These are phyloP conservation scores for Macrophomina pseudophaseolina DNA, from an alignment of 2,329 filamentous ascomycete species.

Conservation along the genomic window DNA sequence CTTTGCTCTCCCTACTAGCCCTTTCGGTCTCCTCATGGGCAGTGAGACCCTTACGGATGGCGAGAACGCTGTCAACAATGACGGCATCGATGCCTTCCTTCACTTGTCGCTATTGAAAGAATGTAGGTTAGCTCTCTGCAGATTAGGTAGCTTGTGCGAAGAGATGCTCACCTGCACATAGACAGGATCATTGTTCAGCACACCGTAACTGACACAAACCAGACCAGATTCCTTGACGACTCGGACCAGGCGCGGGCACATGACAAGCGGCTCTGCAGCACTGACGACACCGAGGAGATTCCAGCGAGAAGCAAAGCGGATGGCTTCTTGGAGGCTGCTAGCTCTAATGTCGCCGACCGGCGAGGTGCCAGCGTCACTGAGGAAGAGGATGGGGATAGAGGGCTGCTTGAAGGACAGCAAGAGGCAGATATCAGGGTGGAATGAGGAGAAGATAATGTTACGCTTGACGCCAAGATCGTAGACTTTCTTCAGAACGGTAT, in stretches of 20 bases:
- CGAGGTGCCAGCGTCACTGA: constrained; percentile 84
- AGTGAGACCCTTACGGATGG: constrained; percentile 88
- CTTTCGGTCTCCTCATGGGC: constrained; percentile 7
- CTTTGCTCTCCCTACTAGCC: neutral
- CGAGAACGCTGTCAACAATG: constrained; percentile 93
- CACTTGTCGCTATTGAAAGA: constrained; percentile 73
- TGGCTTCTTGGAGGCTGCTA: constrained; percentile 90
- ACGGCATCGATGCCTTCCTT: constrained; percentile 96
- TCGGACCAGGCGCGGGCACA: constrained; percentile 84
- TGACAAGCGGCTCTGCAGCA: constrained; percentile 84
- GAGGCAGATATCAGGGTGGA: constrained; percentile 96
- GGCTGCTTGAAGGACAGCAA: constrained; percentile 96
- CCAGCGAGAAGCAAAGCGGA: constrained; percentile 93
- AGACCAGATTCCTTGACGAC: constrained; percentile 94
- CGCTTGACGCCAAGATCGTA: constrained; percentile 82
- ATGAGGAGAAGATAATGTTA: constrained; percentile 97
- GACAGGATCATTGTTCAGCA: constrained; percentile 81
- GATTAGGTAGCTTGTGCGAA: neutral
- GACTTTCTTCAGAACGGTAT: constrained; percentile 87
- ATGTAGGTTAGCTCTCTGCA: neutral
- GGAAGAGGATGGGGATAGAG: constrained; percentile 91
- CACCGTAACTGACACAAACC: constrained; percentile 95
- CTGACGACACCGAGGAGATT: constrained; percentile 91
- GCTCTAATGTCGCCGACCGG: constrained; percentile 88
- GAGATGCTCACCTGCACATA: constrained; percentile 76